Percentiles rank a stretch among this genome's conserved stretches.
Evolutionary conservation across 2,329 filamentous ascomycete species (phyloP).

Genomic region (Coniochaeta ligniaria): DNA sequence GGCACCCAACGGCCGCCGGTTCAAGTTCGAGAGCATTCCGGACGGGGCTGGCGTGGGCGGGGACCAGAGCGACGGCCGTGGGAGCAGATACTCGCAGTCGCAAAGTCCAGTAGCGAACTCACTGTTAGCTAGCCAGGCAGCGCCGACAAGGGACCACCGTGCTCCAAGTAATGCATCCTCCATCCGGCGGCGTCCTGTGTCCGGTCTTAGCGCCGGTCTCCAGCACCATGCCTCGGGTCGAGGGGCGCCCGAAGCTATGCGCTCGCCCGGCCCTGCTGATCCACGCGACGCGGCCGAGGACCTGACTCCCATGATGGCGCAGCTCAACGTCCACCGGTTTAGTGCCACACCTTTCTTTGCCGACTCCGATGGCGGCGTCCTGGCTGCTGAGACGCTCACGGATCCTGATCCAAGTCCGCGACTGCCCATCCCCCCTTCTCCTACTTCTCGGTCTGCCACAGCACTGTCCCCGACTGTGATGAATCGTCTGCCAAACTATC

Average conservation of each 20-base stretch:
- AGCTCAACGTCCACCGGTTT: conserved; percentile 13
- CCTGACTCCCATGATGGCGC: conserved; percentile 10
- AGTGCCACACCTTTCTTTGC: conserved; percentile 14
- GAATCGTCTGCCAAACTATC: not conserved
- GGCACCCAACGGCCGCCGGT: conserved; percentile 16
- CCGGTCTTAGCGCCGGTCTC: not conserved
- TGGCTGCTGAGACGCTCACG: conserved; percentile 16
- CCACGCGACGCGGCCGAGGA: not conserved
- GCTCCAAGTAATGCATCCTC: not conserved
- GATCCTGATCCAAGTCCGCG: conserved; percentile 11
- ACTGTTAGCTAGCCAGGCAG: not conserved
- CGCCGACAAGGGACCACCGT: not conserved
- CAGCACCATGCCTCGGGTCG: not conserved
- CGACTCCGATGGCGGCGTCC: conserved; percentile 16
- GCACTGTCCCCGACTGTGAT: not conserved
- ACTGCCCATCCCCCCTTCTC: not conserved
- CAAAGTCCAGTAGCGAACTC: not conserved
- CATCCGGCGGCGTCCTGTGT: not conserved
- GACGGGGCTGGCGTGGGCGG: conserved; percentile 1
- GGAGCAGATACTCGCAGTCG: not conserved
- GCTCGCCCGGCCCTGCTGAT: not conserved
- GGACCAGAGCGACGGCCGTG: not conserved
- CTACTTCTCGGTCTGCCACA: not conserved
- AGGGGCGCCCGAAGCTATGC: not conserved
- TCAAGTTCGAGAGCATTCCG: conserved; percentile 16